Conservation (phyloP, 768 basidiomycete species). For the Antrodiella citrinella region DNA sequence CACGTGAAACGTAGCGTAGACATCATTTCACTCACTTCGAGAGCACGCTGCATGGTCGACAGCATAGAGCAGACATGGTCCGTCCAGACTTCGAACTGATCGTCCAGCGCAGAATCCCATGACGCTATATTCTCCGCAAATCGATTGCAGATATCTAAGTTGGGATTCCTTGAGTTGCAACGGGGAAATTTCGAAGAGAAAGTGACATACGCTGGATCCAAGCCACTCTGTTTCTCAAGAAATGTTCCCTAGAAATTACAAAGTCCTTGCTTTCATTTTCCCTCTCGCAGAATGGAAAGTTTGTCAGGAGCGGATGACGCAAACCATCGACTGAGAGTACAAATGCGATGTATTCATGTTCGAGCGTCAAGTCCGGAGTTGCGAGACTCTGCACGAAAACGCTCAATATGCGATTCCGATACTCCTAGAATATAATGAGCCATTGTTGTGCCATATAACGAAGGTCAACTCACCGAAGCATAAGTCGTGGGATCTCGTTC, state of each 20-base stretch:
- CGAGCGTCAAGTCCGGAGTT: slow-evolving; percentile 38
- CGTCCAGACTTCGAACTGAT: not conserved
- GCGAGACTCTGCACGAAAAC: slow-evolving; percentile 47
- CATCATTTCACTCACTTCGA: not conserved
- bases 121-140: not conserved
- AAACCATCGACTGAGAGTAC: slow-evolving; percentile 53
- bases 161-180: not conserved
- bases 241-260: not conserved
- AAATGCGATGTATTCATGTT: slow-evolving; percentile 48
- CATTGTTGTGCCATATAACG: not conserved
- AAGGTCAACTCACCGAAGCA: slow-evolving; percentile 29
- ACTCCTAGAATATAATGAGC: slow-evolving; percentile 25
- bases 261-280: not conserved
- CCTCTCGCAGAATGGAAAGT: slow-evolving; percentile 15
- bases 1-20: not conserved
- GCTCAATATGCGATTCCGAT: slow-evolving; percentile 42
- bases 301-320: slow-evolving; percentile 42
- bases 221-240: not conserved
- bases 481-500: slow-evolving; percentile 56
- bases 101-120: not conserved
- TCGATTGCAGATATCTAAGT: not conserved
- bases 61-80: slow-evolving; percentile 8
- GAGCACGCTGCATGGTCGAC: slow-evolving; percentile 1
- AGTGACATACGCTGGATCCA: not conserved
- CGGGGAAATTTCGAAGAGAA: not conserved